These are phyloP conservation scores for Colletotrichum lupini DNA, from an alignment of 2,329 filamentous ascomycete genomes.

Conservation along the genomic window DNA sequence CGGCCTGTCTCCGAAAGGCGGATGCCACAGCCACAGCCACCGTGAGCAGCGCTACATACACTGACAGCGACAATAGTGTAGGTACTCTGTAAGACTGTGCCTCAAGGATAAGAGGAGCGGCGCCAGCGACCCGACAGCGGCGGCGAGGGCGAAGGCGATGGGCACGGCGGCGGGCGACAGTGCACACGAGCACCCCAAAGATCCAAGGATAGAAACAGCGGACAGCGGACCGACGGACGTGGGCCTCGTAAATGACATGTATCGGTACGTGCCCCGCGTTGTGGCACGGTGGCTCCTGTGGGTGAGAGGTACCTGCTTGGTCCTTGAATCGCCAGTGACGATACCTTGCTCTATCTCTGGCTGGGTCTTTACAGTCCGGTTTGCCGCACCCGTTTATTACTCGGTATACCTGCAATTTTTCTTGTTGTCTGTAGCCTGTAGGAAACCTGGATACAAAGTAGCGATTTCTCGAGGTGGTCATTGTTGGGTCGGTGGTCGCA, in stretches of 20 bases:
- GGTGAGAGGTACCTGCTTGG: background rate
- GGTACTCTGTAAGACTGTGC: too few relatives aligned
- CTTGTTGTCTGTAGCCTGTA: background rate
- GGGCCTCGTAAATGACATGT: background rate
- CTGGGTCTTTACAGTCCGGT: background rate
- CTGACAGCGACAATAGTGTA: background rate
- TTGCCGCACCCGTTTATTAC: background rate
- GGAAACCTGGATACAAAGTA: too few relatives aligned
- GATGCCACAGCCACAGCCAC: slow-evolving; percentile 25
- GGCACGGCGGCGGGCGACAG: background rate
- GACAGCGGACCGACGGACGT: slow-evolving; percentile 6
- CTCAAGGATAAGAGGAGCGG: too few relatives aligned
- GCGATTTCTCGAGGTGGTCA: background rate
- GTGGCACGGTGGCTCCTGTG: slow-evolving; percentile 7
- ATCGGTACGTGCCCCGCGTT: slow-evolving; percentile 29
- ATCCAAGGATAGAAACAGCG: slow-evolving; percentile 33
- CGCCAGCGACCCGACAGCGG: background rate
- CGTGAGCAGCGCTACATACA: background rate
- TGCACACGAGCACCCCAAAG: slow-evolving; percentile 16
- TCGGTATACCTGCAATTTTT: background rate
- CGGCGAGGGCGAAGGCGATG: slow-evolving; percentile 11
- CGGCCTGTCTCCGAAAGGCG: background rate
- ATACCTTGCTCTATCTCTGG: background rate
- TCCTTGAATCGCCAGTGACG: background rate
- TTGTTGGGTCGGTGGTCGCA: background rate